Conservation (phyloP, 1,139 yeast species). For the Groenewaldozyma auringiensis region DNA sequence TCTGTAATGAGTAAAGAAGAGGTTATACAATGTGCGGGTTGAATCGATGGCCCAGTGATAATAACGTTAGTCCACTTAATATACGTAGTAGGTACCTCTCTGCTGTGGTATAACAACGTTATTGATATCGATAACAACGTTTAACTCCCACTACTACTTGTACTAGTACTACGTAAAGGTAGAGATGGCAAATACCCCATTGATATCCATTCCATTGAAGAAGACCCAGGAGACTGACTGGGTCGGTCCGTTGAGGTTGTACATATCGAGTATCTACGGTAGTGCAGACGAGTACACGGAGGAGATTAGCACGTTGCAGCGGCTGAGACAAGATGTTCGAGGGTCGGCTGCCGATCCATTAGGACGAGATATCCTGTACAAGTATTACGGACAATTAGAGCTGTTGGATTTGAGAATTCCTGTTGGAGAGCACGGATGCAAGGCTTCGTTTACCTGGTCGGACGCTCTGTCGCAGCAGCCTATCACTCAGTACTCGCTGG, state of each 20-base stretch:
- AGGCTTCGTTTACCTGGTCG: slow-evolving; percentile 66
- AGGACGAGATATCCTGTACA: slow-evolving; percentile 48
- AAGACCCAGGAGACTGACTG: slow-evolving; percentile 58
- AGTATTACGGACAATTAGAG: slow-evolving; percentile 78
- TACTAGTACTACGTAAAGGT: too few species aligned
- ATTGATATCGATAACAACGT: too few species aligned
- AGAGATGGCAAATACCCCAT: slow-evolving; percentile 30
- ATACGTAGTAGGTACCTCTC: too few species aligned
- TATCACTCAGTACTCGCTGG: slow-evolving; percentile 57
- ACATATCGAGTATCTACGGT: slow-evolving; percentile 60
- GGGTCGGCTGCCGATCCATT: slow-evolving; percentile 38
- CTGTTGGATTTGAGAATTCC: slow-evolving; percentile 72
- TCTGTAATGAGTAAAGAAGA: too few species aligned
- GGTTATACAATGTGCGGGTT: too few species aligned
- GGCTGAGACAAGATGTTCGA: slow-evolving; percentile 53
- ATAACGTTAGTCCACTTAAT: too few species aligned
- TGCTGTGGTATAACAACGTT: too few species aligned
- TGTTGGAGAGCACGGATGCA: slow-evolving; percentile 47
- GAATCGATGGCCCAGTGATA: too few species aligned
- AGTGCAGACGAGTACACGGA: slow-evolving; percentile 47
- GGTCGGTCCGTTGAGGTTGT: slow-evolving; percentile 53
- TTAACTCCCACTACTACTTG: too few species aligned
- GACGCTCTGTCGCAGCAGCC: slow-evolving; percentile 58
- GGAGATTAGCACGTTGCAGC: slow-evolving; percentile 50
- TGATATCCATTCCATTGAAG: slow-evolving; percentile 42